Conservation (phyloP, 2,329 filamentous ascomycete species). For the Aureobasidium vineae region DNA sequence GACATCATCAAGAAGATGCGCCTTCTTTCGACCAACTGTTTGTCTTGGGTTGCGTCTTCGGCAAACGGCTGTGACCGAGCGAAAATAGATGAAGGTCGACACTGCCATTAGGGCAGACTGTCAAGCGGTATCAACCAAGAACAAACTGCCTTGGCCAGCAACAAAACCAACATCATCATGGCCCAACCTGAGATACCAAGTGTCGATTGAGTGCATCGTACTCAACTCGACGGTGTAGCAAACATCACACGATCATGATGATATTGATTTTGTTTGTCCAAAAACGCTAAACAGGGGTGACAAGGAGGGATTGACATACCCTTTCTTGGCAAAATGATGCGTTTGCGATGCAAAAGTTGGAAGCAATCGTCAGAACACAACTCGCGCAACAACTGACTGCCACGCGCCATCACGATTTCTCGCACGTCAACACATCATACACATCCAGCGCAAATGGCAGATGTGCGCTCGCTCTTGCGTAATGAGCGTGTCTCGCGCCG, state of each 20-base stretch:
- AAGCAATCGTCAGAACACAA: constrained; percentile 11
- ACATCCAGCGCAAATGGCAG: constrained; percentile 58
- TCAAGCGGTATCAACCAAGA: background rate
- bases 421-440: background rate
- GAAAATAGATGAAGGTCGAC: constrained; percentile 5
- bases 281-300: background rate
- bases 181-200: background rate
- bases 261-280: background rate
- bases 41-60: constrained; percentile 6
- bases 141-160: background rate
- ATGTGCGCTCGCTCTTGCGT: constrained; percentile 75
- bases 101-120: background rate
- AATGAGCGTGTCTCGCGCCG: constrained; percentile 72
- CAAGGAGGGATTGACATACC: background rate
- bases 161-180: background rate
- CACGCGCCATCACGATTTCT: background rate
- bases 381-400: background rate
- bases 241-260: background rate
- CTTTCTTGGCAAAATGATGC: constrained; percentile 19
- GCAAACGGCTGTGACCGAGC: constrained; percentile 1
- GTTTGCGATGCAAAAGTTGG: constrained; percentile 21
- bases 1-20: background rate
- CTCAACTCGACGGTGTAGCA: background rate
- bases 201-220: background rate
- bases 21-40: background rate